phyloP scores from a whole-genome alignment of 2,329 filamentous ascomycete genomes.

The Fusarium domesticum region DNA sequence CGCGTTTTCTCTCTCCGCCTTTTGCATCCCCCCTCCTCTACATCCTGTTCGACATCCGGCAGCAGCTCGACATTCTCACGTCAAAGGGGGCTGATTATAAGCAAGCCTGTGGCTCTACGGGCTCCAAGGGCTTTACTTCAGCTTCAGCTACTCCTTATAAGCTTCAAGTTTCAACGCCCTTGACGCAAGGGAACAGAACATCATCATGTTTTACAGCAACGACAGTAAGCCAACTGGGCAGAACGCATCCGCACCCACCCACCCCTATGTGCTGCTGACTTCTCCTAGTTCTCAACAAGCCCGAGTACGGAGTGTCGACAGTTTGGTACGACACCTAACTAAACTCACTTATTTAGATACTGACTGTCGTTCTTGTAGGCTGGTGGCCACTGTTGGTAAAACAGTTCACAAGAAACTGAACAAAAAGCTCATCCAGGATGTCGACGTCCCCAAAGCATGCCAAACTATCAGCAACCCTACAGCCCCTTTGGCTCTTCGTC shows the following conservation, averaged over 20 bases:
- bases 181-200: neutral
- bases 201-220: conserved; percentile 87
- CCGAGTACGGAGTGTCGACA: conserved; percentile 88
- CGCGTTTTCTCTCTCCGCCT: conserved; percentile 4
- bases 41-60: no score
- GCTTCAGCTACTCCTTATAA: neutral
- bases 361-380: conserved; percentile 56
- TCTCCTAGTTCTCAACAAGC: conserved; percentile 70
- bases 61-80: no score
- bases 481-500: conserved; percentile 81
- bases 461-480: conserved; percentile 78
- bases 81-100: no score
- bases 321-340: conserved; percentile 66
- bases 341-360: neutral
- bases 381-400: conserved; percentile 84
- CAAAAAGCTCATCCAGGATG: conserved; percentile 81
- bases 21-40: no score
- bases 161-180: neutral
- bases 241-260: neutral
- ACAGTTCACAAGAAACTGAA: conserved; percentile 70
- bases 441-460: conserved; percentile 84
- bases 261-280: conserved; percentile 23
- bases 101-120: no score
- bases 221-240: conserved; percentile 73
- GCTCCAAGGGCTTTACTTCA: no score